Evolutionary conservation across 2,329 filamentous ascomycete species (phyloP).

Genomic region (Orbilia oligospora): DNA sequence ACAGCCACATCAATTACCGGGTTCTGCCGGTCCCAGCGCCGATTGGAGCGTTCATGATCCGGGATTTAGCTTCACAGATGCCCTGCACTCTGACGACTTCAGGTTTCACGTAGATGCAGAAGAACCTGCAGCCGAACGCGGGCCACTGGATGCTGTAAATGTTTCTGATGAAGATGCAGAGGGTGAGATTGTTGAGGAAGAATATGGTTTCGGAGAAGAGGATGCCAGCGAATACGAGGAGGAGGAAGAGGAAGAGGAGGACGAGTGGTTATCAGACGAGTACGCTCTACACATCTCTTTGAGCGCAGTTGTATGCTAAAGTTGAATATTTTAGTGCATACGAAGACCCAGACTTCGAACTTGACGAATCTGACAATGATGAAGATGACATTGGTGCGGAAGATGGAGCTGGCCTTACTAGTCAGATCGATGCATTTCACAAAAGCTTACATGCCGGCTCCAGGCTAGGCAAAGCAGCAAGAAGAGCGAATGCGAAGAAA

Average conservation of each 20-base stretch:
- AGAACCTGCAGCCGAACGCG: conserved; percentile 38
- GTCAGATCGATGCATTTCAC: conserved; percentile 59
- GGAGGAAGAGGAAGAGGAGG: conserved; percentile 57
- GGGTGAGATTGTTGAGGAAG: conserved; percentile 52
- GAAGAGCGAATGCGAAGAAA: conserved; percentile 32
- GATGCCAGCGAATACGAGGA: conserved; percentile 55
- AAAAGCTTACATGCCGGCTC: conserved; percentile 40
- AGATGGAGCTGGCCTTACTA: conserved; percentile 40
- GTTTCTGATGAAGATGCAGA: conserved; percentile 57
- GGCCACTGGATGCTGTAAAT: conserved; percentile 38
- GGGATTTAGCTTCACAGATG: conserved; percentile 56
- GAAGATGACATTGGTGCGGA: conserved; percentile 40
- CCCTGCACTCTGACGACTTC: conserved; percentile 55
- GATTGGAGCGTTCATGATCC: conserved; percentile 53
- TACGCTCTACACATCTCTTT: conserved; percentile 1
- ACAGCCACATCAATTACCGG: conserved; percentile 42
- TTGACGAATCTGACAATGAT: conserved; percentile 53
- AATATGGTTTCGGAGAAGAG: conserved; percentile 48
- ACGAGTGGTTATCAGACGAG: conserved; percentile 56
- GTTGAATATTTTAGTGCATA: conserved; percentile 25
- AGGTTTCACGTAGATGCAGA: conserved; percentile 24
- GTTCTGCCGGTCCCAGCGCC: background rate
- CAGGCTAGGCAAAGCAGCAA: conserved; percentile 50
- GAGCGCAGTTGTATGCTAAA: background rate
- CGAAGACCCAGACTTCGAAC: conserved; percentile 49